A percentile compares a stretch with the other conserved stretches of the same genome.
These are phyloP conservation scores for Corrigiola litoralis DNA, from an alignment of 179 eudicot genomes.

Conservation along the genomic window DNA sequence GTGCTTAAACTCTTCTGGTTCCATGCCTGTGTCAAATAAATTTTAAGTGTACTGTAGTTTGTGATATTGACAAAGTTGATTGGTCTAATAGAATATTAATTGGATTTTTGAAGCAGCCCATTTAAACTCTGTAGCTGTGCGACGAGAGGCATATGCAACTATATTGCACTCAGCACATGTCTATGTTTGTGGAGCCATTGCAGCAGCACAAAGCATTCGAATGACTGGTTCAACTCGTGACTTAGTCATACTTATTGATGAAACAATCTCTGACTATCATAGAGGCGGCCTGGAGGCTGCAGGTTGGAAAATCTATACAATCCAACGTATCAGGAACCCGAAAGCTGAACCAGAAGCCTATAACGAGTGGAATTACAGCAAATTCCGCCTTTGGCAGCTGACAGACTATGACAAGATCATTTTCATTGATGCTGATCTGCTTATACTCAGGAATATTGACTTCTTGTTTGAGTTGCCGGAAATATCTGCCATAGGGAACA, in stretches of 20 bases:
- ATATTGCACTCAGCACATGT: constrained; percentile 84
- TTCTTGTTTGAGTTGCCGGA: constrained; percentile 74
- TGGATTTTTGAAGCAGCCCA: constrained; percentile 38
- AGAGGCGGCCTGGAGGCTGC: constrained; percentile 76
- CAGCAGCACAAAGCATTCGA: constrained; percentile 90
- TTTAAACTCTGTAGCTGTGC: constrained; percentile 50
- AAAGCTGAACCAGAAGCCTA: constrained; percentile 88
- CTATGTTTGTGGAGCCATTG: constrained; percentile 91
- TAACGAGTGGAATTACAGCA: constrained; percentile 94
- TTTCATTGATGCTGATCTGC: constrained; percentile 86
- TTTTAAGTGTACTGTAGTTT: too few relatives aligned
- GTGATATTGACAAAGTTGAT: neutral
- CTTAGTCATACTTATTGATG: constrained; percentile 82
- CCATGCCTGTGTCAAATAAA: neutral
- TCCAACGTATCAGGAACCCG: constrained; percentile 76
- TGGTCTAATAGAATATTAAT: constrained; percentile 4
- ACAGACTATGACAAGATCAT: constrained; percentile 89
- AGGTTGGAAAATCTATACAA: constrained; percentile 76
- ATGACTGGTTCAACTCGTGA: constrained; percentile 84
- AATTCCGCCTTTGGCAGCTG: constrained; percentile 91
- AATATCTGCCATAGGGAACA: constrained; percentile 70
- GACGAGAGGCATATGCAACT: constrained; percentile 90
- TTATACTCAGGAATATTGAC: constrained; percentile 75
- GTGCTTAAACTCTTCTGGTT: neutral
- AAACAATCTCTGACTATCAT: constrained; percentile 63